phyloP scores from a whole-genome alignment of 257 asterid genomes.

The Gentiana dahurica region DNA sequence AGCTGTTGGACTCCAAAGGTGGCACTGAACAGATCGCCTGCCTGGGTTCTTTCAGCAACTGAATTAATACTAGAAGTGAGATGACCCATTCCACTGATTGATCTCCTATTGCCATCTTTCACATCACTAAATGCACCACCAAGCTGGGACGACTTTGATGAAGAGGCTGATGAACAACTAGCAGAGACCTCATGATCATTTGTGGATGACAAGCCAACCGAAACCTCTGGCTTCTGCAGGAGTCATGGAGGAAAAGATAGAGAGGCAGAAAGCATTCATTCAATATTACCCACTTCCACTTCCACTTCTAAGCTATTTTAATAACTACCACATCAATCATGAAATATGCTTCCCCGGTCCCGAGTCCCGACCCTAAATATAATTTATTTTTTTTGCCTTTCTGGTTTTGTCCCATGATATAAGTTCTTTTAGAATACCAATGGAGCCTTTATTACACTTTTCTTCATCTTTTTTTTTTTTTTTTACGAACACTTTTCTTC shows the following conservation, averaged over 20 bases:
- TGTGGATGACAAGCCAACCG: constrained; percentile 21
- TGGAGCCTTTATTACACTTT: too few relatives aligned
- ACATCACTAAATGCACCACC: constrained; percentile 41
- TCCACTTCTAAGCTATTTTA: not conserved
- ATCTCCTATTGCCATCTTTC: constrained; percentile 50
- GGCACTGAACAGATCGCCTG: constrained; percentile 71
- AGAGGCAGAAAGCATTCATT: not conserved
- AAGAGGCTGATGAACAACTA: constrained; percentile 60
- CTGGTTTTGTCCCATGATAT: too few relatives aligned
- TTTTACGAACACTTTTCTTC: too few relatives aligned
- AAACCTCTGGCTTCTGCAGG: constrained; percentile 59
- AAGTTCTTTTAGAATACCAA: too few relatives aligned
- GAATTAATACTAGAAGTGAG: constrained; percentile 31
- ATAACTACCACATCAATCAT: too few relatives aligned
- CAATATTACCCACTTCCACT: not conserved
- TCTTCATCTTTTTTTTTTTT: too few relatives aligned
- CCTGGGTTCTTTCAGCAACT: constrained; percentile 58
- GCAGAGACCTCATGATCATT: constrained; percentile 52
- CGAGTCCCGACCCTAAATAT: too few relatives aligned
- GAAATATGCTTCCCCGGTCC: too few relatives aligned
- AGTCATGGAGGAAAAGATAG: not conserved
- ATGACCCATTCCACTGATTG: constrained; percentile 43
- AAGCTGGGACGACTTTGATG: constrained; percentile 39
- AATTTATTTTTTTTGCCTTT: too few relatives aligned
- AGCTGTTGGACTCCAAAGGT: constrained; percentile 44